Percentiles rank a stretch among this genome's conserved stretches.
Evolutionary conservation across 192 early-diverging fungal genomes (phyloP).

Genomic region (Spizellomyces punctatus): DNA sequence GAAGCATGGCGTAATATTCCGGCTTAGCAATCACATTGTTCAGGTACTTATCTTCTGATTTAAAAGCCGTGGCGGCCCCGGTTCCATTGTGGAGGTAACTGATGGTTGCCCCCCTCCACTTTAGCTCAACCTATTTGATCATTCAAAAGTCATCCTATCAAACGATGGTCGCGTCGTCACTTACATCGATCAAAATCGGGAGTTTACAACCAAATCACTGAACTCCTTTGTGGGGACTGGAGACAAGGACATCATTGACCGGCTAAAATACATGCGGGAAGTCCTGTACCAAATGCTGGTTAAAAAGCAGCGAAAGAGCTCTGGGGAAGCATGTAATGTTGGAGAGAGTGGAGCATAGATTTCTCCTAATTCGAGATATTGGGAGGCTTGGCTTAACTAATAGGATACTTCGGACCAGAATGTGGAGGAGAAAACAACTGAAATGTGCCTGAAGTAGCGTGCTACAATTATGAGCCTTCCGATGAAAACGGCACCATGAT

Average conservation of each 20-base stretch:
- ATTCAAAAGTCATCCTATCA: slow-evolving; percentile 69
- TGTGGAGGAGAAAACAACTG: too few species aligned
- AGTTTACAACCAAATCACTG: slow-evolving; percentile 34
- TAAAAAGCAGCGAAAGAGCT: slow-evolving; percentile 30
- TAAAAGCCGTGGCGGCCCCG: neutral
- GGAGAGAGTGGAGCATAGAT: too few species aligned
- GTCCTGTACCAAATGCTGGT: slow-evolving; percentile 45
- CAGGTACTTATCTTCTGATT: slow-evolving; percentile 51
- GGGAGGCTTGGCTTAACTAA: too few species aligned
- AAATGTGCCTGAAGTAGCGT: too few species aligned
- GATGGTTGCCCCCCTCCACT: neutral
- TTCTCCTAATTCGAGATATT: too few species aligned
- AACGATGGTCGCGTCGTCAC: slow-evolving; percentile 58
- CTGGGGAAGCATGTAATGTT: too few species aligned
- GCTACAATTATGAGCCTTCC: too few species aligned
- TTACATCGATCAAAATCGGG: slow-evolving; percentile 56
- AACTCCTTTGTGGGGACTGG: slow-evolving; percentile 18
- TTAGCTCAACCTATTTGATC: slow-evolving; percentile 75
- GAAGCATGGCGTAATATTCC: slow-evolving; percentile 64
- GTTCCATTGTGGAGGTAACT: neutral
- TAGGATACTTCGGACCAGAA: too few species aligned
- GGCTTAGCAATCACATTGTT: slow-evolving; percentile 66
- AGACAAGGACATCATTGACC: slow-evolving; percentile 35
- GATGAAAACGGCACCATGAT: too few species aligned
- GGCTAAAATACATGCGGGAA: slow-evolving; percentile 41